Base-by-base conservation (phyloP, 2,329 filamentous ascomycete genomes). In the Calonectria pseudoreteaudii region DNA sequence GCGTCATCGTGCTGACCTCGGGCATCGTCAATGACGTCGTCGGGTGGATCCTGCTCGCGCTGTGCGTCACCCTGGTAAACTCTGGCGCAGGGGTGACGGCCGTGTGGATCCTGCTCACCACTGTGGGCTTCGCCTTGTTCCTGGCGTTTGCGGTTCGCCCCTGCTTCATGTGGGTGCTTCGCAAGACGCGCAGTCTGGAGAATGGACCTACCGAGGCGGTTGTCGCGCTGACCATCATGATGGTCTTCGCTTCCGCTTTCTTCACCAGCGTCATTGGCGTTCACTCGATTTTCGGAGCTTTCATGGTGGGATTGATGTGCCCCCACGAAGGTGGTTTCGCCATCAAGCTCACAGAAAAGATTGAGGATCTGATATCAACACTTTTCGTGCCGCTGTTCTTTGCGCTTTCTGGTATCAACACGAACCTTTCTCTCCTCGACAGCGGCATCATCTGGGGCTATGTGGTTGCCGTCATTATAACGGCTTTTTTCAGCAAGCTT, bases 21-120 rank as follows among this genome's bases (percentile, higher is more conserved):
- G 96, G 96, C 68, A 95, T 98, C 16, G 95, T 94, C 4, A 98
- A 98, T 82, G 96, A 98, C 81, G 95, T 86, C 14, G 71, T 76
- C 13, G 84, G 84, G 71, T 98, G 96, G 96, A 93, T 98, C 76
- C 88, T 98, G 26, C 92, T 98, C n/a, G 96, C 96, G 0, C 92
- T 98, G 41, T 98, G 96, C 79, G 95, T 98, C 36, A 94, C 96
- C 0, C 89, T 98, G 41, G 95, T 98, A 80, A 98, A 98, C 81
- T 95, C 95, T 30, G 92, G 92, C 20, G 93, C 90, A 50, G 96
- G 96, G 0, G 83, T 98, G 23, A 93, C 94, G 0, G 95, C 96
- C 0, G 88, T 98, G 0, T 98, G 91, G 86, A 95, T 98, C 18
- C 86, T 98, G 16, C 89, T 98, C 7, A 91, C 92, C 50, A 92